Conservation (phyloP, 345 rosid species). For the Hypericum androsaemum region DNA sequence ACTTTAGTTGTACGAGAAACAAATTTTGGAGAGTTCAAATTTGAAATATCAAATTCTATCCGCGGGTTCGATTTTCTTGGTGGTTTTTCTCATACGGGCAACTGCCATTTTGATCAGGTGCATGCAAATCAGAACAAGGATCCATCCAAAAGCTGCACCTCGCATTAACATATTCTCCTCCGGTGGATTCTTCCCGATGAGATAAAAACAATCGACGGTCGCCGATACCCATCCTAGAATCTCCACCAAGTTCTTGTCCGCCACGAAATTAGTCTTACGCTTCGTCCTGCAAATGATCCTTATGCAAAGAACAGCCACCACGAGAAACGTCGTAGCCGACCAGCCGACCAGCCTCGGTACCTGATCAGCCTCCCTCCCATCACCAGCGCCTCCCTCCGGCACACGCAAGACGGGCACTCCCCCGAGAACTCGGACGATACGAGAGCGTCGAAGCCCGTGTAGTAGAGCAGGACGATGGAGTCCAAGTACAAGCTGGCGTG, state of each 20-base stretch:
- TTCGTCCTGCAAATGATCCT: constrained; percentile 38
- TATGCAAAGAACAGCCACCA: constrained; percentile 39
- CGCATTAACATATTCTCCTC: constrained; percentile 23
- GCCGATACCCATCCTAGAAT: constrained; percentile 40
- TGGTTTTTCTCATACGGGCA: not conserved
- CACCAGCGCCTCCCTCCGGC: constrained; percentile 46
- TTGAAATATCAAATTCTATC: too few species aligned
- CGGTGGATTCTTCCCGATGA: constrained; percentile 31
- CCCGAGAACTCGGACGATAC: constrained; percentile 52
- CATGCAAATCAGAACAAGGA: constrained; percentile 43
- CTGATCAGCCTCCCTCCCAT: constrained; percentile 59
- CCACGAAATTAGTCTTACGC: constrained; percentile 12
- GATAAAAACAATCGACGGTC: constrained; percentile 39
- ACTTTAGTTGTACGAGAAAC: too few species aligned
- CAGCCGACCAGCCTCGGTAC: constrained; percentile 56
- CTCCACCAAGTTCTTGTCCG: constrained; percentile 22
- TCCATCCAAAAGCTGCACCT: constrained; percentile 32
- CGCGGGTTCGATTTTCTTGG: too few species aligned
- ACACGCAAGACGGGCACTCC: constrained; percentile 62
- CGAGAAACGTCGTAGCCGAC: constrained; percentile 48
- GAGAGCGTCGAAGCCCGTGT: constrained; percentile 77
- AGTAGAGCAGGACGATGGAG: constrained; percentile 61
- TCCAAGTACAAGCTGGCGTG: constrained; percentile 72
- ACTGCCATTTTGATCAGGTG: constrained; percentile 26
- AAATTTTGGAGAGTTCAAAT: too few species aligned